Evolutionary conservation across 495 filamentous ascomycete species (phyloP), one percentile per base, ranked within the genome.

Genomic region (Aspergillus avenaceus): DNA sequence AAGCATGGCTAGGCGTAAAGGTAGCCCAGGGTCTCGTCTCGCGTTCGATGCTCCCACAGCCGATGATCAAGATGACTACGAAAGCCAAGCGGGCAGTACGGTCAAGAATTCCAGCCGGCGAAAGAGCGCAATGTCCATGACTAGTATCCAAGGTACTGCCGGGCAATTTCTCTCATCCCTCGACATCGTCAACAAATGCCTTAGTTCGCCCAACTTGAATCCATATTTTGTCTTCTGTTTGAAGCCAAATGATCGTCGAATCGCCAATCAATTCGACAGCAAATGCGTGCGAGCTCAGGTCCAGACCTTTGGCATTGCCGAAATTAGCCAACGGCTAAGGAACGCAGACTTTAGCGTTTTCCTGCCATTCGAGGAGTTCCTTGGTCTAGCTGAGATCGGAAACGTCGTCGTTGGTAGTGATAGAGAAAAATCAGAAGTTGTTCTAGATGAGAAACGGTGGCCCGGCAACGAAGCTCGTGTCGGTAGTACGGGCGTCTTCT

Each of bases 251-350:
- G 93, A 97, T 68, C 82, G 93, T 16, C 85, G 92, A 22, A 98
- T 98, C 54, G 92, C 93, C 43, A 97, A 98, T 54, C 93, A 97
- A 64, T 97, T 97, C 55, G 93, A 98, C 65, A 96, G 90, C 75
- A 97, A 98, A 68, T 97, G 91, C 62, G 93, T 98, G 21, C 84
- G 93, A 13, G 86, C 86, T 25, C 93, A 98, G 69, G 81, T 98
- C 4, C 91, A 97, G 66, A 95, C 90, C 0, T 88, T 98, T 54
- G 93, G 93, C 24, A 95, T 98, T 61, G 91, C 92, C 4, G 93
- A 98, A 59, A 96, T 98, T 64, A 96, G 91, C 60, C 90, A 95
- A 60, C 79, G 93, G 8, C 74, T 97, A 28, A 79, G 90, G 34
- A 91, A 93, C 55, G 91, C 92, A 2, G 91, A 98, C 63, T 97